Base-by-base conservation (phyloP, 1,139 yeast genomes). In the Taiozyma sp. region DNA sequence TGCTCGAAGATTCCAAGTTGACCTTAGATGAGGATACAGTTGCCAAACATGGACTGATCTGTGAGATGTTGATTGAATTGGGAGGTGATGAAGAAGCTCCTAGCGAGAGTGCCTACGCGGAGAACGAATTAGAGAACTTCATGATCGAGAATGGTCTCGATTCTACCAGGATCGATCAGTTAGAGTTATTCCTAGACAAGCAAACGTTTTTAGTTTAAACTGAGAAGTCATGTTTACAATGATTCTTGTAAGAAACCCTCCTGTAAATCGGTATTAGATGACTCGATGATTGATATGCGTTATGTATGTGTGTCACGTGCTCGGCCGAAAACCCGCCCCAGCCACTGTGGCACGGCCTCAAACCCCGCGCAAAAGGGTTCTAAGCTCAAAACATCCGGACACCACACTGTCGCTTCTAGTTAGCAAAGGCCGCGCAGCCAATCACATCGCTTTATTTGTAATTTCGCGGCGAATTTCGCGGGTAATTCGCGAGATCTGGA, bases 151-250 rank as follows among this genome's bases (percentile, higher is more conserved):
- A 49, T 39, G 51, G 46, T 10, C 16, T 49, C 19, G 46, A 49
- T 22, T 36, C 48, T 6, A 46, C 48, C 6, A 46, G 44, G 13
- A 49, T 49, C 22, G 51, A 49, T 22, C 51, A 46, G 23, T 34
- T 49, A 22, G 51, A 49, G 40, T 16, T 30, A 14, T 30, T 30
- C 8, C 10, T 30, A 4, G 34, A 30, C 16, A 30, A 30, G 16
- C 34, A 30, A 10, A 30, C 16, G 34, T 30, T 30, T 10, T 14
- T 30, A 13, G 34, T 30, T 14, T 30, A 30, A 2, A 27, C 6
- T 4, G 2, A 27, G 9, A 27, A 9, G 8, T 4, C 8, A 27
- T 27, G 9, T 4, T 27, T 8, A 27, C 2, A 27, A 27, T 27
- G 29, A 27, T 27, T 19, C 19, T 19, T 19, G 19, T 19, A 2